Base-by-base conservation (phyloP, 768 basidiomycete species). In the Pleurotus giganteus region DNA sequence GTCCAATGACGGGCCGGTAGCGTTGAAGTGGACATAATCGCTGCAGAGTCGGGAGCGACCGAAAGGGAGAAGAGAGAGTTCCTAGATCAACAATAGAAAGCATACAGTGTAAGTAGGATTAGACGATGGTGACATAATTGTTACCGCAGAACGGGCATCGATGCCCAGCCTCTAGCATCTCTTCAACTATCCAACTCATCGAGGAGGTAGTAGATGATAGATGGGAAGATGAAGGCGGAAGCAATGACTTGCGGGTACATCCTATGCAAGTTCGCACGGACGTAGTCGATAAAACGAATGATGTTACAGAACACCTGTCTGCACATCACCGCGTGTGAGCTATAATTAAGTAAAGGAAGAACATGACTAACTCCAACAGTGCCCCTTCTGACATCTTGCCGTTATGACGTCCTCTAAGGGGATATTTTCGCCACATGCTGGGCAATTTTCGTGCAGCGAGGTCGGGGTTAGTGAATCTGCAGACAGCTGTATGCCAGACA, bases 281-380 rank as follows among this genome's bases (percentile, higher is more conserved):
- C 12, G 89, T 79, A 46, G 89, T 91, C n/a, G 88, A 79, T 27
- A 93, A 76, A 54, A 93, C 81, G 67, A 89, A 86, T 21, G 87
- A 86, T 34, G 91, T 93, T 46, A 91, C 76, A 9, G 89, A 88
- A 65, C 91, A 93, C 27, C 91, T 85, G 47, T 77, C 91, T 92
- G 61, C 29, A 41, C 36, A 57, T 45, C 26, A 27, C 43, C 28
- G 26, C 42, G 66, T 41, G 60, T 58, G 66, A 15, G 59, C 53
- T 39, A 32, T 47, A 27, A 26, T 12, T 53, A 49, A 46, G 24
- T n/a, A 43, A 49, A 56, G 17, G 49, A 55, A 17, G 49, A 50
- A 21, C 52, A 28, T 54, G 23, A 75, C 83, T 55, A 65, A 91
- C 90, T 73, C 91, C 91, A 94, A 39, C 68, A 68, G 71, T 94